Percentiles rank a stretch among this genome's conserved stretches.
Conservation (phyloP, 179 eudicot genomes). For the Camellia oleifera region DNA sequence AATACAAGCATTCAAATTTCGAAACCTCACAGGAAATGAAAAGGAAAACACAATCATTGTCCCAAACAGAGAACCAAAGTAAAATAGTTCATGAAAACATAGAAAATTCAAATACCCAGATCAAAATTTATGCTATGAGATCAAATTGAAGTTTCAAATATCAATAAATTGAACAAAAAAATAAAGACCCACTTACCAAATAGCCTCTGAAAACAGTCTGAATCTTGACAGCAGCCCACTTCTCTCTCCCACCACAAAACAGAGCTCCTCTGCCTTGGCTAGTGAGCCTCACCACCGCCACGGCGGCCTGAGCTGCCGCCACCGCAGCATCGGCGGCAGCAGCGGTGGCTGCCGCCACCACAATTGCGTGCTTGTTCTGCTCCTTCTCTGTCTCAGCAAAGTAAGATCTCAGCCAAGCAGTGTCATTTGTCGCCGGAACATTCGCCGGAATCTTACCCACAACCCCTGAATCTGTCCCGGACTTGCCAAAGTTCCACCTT, state of each 20-base stretch:
- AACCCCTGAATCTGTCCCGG: conserved; percentile 25
- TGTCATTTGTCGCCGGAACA: conserved; percentile 29
- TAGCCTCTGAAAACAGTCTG: conserved; percentile 72
- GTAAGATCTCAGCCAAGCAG: conserved; percentile 65
- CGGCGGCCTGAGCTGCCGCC: conserved; percentile 91
- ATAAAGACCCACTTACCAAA: conserved; percentile 44
- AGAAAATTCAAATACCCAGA: background rate
- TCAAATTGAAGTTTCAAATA: background rate
- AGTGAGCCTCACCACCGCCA: conserved; percentile 78
- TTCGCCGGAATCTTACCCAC: conserved; percentile 11
- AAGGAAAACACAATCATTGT: conserved; percentile 7
- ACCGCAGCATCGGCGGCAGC: conserved; percentile 92
- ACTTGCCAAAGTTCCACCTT: conserved; percentile 34
- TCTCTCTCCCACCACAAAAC: conserved; percentile 32
- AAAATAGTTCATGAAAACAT: background rate
- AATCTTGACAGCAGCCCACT: conserved; percentile 68
- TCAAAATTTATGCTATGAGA: background rate
- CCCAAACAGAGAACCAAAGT: background rate
- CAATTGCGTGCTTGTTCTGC: conserved; percentile 80
- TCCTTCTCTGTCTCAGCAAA: conserved; percentile 49
- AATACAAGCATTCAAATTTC: conserved; percentile 14
- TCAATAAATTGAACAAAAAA: background rate
- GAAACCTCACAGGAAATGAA: background rate
- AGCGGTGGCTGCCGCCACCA: conserved; percentile 87
- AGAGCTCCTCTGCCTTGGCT: conserved; percentile 46